Evolutionary conservation across 2,329 filamentous ascomycete species (phyloP), one percentile per base, ranked within the genome.

Genomic region (Xylaria sp.): DNA sequence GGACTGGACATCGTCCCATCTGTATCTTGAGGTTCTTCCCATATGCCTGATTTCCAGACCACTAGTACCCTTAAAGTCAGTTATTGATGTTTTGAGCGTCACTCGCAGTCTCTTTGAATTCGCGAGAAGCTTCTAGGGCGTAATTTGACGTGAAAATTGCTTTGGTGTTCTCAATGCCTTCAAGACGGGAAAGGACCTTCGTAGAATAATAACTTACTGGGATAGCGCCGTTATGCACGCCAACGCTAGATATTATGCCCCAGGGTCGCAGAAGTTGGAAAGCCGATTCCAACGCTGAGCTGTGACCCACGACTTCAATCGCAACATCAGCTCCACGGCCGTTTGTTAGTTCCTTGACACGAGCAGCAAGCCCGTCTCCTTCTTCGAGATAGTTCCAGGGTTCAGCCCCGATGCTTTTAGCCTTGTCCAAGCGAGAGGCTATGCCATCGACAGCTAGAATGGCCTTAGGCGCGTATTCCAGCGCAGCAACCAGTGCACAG

Each of bases 1-100:
- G 61, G 12, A 70, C 68, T 18, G 70, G 68, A 21, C 70, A 71
- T 48, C 70, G 61, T 5, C 70, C 68, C 70, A 70, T 71, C 53
- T 70, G 68, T 21, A 71, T 66, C 64, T 48, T 66, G 2, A 70
- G 59, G 21, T 71, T 71, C 25, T 71, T 70, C 9, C 62, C 64
- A 18, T 68, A 71, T 3, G 68, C 65, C 40, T 70, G 64, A 32
- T 66, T 66, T 4, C 65, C 68, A 29, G 16, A 65, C 70, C 68
- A 71, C 55, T 58, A 21, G n/a, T 5, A 44, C 16, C 27, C 55
- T 21, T 2, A 1, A 12, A 12, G 23, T 58, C 1, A 58, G 55
- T n/a, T 12, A n/a, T 44, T 27, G 13, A 18, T 42, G 16, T 25
- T 13, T 21, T 9, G 1, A 40, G 10, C 10, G 35, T 27, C 13